These are phyloP conservation scores for Eimeria sp. DNA, from an alignment of 169 alveolate genomes.

Conservation along the genomic window DNA sequence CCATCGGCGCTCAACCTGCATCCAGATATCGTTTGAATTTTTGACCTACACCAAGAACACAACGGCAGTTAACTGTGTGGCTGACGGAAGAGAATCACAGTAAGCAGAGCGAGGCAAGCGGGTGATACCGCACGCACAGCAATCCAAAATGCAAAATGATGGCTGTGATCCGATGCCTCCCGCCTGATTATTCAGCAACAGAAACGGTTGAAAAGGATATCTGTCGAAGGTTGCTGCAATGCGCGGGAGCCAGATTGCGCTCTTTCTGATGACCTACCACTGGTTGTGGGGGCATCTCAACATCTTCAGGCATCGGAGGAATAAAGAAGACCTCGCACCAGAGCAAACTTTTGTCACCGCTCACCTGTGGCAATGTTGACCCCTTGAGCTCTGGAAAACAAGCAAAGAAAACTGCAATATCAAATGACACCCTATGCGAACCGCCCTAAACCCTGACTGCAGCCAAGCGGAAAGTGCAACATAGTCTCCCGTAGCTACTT, in stretches of 20 bases:
- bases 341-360: constrained; percentile 71
- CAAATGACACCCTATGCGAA: neutral
- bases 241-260: neutral
- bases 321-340: constrained; percentile 87
- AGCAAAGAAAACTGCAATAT: neutral
- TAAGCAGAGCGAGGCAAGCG: neutral
- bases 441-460: neutral
- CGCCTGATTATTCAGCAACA: neutral
- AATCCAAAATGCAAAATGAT: neutral
- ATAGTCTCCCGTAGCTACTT: neutral
- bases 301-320: constrained; percentile 88
- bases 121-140: neutral
- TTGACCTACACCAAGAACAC: constrained; percentile 56
- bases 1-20: constrained; percentile 87
- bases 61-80: neutral
- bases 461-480: neutral
- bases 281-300: constrained; percentile 85
- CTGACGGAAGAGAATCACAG: neutral
- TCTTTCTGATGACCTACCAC: constrained; percentile 5
- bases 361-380: constrained; percentile 80
- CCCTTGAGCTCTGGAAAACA: constrained; percentile 82
- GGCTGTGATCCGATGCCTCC: neutral
- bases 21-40: constrained; percentile 84
- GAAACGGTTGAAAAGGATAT: neutral
- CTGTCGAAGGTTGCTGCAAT: neutral